Evolutionary conservation across 192 early-diverging fungal genomes (phyloP).

Genomic region (Coemansia sp.): DNA sequence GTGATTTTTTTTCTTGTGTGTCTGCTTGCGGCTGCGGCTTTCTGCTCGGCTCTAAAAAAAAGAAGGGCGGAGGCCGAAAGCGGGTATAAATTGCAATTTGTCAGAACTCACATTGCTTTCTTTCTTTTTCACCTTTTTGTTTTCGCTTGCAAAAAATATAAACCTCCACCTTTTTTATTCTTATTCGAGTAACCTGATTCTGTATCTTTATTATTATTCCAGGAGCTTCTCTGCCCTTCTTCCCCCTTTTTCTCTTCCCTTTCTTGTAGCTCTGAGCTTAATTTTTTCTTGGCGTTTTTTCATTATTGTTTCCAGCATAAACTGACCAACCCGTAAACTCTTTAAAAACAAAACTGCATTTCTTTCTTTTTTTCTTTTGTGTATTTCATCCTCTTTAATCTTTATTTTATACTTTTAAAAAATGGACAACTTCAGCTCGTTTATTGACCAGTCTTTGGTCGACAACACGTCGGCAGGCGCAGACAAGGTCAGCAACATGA

Average conservation of each 20-base stretch:
- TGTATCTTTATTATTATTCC: neutral
- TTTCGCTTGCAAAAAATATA: neutral
- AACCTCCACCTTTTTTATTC: neutral
- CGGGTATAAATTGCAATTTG: neutral
- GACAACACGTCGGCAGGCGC: constrained; percentile 18
- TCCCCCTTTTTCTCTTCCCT: neutral
- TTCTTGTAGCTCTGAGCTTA: neutral
- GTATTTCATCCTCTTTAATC: too few relatives aligned
- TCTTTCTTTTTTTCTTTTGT: neutral
- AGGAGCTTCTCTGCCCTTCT: neutral
- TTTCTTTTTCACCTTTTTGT: neutral
- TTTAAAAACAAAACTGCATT: neutral
- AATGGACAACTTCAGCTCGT: constrained; percentile 36
- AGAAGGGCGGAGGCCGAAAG: neutral
- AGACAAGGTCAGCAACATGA: constrained; percentile 6
- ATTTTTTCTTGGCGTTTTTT: neutral
- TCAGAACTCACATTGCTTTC: neutral
- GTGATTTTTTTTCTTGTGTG: neutral
- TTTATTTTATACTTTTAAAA: neutral
- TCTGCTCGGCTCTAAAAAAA: neutral
- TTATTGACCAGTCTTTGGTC: constrained; percentile 48
- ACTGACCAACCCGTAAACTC: neutral
- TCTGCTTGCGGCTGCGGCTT: neutral
- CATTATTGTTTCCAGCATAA: neutral
- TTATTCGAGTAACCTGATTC: neutral